Base-by-base conservation (phyloP, 768 basidiomycete species). In the Leucogyrophana mollusca region DNA sequence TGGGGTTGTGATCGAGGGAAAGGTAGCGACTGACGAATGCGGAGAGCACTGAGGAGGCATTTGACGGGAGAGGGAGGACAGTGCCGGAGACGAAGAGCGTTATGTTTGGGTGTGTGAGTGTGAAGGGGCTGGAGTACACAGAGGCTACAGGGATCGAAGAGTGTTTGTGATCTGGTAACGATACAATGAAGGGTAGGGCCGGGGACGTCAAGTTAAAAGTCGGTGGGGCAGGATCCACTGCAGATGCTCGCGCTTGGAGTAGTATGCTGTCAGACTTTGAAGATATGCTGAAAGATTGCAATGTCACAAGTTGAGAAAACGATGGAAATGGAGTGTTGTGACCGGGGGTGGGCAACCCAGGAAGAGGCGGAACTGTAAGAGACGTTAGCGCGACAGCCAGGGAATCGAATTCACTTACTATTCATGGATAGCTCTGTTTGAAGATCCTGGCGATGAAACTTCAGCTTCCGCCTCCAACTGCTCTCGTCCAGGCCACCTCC, bases 91-190 rank as follows among this genome's bases (percentile, higher is more conserved):
- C 65, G 25, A 64, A 53, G 18, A 90, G 56, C 1, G 84, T 79
- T 42, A 85, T 74, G 57, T 88, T 90, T 10, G 85, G 85, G 54
- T 82, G 80, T 0, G 79, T 82, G 38, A 87, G 73, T 1, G 62
- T 57, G 58, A 88, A 82, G 2, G 85, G 78, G 3, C 68, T 60
- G 4, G 80, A 79, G 33, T 70, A 57, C 13, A 83, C 77, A 4
- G 76, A 69, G 16, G 82, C 84, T 4, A 89, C 63, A 1, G 78
- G 72, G 33, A 81, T 54, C 22, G 49, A 32, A 38, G 50, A 50
- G 47, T 55, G 37, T 57, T 56, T 23, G 20, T 21, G 30, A 30
- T 57, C 37, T 8, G 78, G 77, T 17, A 87, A 64, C 2, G 74
- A 80, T 34, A 87, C 68, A 10, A 71, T 59, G 58, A 90, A 89